Evolutionary conservation across 768 basidiomycete species (phyloP).

Genomic region (Termitomyces sp.): DNA sequence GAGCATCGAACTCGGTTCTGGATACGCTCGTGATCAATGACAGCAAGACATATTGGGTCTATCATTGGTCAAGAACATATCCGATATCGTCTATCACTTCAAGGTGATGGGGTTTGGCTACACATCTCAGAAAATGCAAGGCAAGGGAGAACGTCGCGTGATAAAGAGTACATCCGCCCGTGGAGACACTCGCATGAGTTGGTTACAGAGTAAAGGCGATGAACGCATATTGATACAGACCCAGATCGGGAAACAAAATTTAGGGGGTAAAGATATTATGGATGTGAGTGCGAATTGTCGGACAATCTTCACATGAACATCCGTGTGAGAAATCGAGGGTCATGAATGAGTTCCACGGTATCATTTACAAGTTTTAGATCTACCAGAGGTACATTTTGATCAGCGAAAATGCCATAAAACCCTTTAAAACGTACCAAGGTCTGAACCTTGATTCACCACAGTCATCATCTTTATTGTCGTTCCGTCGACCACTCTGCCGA

Average conservation of each 20-base stretch:
- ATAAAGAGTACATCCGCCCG: background rate
- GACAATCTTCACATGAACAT: conserved; percentile 31
- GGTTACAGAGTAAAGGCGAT: background rate
- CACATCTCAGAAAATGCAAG: background rate
- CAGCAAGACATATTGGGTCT: no score
- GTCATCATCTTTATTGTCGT: conserved; percentile 52
- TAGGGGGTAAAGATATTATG: background rate
- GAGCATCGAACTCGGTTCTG: no score
- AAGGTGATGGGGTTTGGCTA: background rate
- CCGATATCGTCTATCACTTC: background rate
- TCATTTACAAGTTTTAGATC: conserved; percentile 61
- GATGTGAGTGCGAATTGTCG: background rate
- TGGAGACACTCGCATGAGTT: background rate
- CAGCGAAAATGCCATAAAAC: background rate
- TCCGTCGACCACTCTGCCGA: conserved; percentile 53
- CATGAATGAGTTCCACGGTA: conserved; percentile 54
- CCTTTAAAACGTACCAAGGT: conserved; percentile 47
- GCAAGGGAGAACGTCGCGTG: background rate
- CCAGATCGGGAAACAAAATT: background rate
- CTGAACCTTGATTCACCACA: conserved; percentile 50
- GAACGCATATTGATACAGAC: background rate
- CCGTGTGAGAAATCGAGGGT: conserved; percentile 43
- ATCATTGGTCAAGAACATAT: no score
- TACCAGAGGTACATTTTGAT: conserved; percentile 15
- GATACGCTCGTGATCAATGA: background rate